Conservation (phyloP, 1,284 basidiomycete species). For the Cutaneotrichosporon sp. region DNA sequence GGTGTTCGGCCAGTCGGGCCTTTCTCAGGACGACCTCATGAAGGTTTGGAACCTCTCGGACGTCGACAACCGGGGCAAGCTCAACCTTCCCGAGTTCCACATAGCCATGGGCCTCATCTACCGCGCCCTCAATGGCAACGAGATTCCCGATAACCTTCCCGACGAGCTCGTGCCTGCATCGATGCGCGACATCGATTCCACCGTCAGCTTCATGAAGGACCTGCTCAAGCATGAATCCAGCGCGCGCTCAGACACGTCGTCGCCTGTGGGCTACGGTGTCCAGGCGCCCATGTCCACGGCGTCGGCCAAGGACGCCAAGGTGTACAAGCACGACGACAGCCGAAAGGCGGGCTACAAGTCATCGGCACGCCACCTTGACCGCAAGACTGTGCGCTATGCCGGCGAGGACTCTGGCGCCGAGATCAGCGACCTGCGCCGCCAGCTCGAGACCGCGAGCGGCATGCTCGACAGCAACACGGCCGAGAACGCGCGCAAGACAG, state of each 20-base stretch:
- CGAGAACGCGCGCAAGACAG: conserved; percentile 62
- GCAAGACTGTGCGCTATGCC: conserved; percentile 73
- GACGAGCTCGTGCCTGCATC: conserved; percentile 90
- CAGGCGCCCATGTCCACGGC: conserved; percentile 58
- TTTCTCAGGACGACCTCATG: conserved; percentile 85
- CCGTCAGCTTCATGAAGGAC: conserved; percentile 87
- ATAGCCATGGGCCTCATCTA: conserved; percentile 99
- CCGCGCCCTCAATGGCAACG: conserved; percentile 88
- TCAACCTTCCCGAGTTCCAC: conserved; percentile 95
- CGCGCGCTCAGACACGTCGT: conserved; percentile 58
- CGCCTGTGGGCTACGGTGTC: conserved; percentile 56
- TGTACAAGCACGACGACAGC: conserved; percentile 80
- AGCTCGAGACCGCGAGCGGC: conserved; percentile 75
- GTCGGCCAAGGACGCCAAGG: conserved; percentile 78
- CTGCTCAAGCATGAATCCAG: conserved; percentile 83
- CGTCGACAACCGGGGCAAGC: conserved; percentile 83
- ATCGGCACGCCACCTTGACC: conserved; percentile 82
- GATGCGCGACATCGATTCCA: conserved; percentile 82
- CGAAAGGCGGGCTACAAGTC: conserved; percentile 69
- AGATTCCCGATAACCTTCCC: conserved; percentile 82
- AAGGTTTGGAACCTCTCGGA: conserved; percentile 93
- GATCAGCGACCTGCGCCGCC: conserved; percentile 81
- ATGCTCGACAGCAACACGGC: conserved; percentile 74
- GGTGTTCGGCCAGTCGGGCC: conserved; percentile 91
- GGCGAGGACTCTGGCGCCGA: conserved; percentile 70